Conservation (phyloP, 495 filamentous ascomycete species). For the Annulohypoxylon nitens region DNA sequence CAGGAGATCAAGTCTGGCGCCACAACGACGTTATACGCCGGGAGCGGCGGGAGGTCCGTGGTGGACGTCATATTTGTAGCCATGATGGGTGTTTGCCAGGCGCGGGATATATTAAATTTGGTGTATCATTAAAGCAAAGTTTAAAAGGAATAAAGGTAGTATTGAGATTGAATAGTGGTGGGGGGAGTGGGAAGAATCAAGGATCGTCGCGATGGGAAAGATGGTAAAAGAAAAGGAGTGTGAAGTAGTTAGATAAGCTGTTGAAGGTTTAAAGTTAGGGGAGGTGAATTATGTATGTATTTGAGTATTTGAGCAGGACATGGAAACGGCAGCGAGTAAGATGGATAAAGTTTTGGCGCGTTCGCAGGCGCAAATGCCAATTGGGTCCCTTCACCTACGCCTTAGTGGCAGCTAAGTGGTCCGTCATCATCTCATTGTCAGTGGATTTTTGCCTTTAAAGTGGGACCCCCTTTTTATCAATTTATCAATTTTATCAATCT, state of each 20-base stretch:
- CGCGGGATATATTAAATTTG: constrained; percentile 4
- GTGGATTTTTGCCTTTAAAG: constrained; percentile 21
- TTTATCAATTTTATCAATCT: constrained; percentile 49
- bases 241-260: constrained; percentile 33
- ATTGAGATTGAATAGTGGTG: background rate
- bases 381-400: constrained; percentile 7
- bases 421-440: constrained; percentile 44
- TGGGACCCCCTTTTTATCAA: constrained; percentile 41
- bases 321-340: background rate
- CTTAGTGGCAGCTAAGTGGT: constrained; percentile 20
- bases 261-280: background rate
- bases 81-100: constrained; percentile 42
- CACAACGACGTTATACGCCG: constrained; percentile 75
- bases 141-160: constrained; percentile 21
- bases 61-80: constrained; percentile 51
- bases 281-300: constrained; percentile 11
- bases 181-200: constrained; percentile 27
- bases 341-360: constrained; percentile 35
- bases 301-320: background rate
- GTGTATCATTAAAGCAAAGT: constrained; percentile 15
- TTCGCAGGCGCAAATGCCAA: constrained; percentile 20
- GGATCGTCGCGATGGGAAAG: constrained; percentile 41
- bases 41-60: constrained; percentile 79
- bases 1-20: constrained; percentile 78
- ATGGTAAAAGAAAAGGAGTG: constrained; percentile 40